Evolutionary conservation across 1,284 basidiomycete genomes (phyloP).

Genomic region (Lentinula novae-zelandiae): DNA sequence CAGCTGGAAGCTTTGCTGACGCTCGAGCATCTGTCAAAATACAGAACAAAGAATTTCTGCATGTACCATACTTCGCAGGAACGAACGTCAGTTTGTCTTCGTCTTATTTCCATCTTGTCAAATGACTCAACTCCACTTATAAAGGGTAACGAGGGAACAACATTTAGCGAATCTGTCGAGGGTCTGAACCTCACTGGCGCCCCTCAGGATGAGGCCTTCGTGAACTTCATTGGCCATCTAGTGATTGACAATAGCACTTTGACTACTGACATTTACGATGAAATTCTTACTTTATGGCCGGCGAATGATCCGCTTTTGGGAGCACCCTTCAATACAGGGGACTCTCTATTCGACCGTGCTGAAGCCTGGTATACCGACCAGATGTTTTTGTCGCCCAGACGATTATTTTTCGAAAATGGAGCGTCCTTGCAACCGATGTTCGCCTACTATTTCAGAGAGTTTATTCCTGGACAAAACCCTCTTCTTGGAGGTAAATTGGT

Average conservation of each 20-base stretch:
- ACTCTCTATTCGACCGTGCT: slow-evolving; percentile 53
- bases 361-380: slow-evolving; percentile 53
- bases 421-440: slow-evolving; percentile 46
- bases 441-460: slow-evolving; percentile 52
- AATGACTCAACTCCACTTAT: neutral
- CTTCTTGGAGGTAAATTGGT: slow-evolving; percentile 35
- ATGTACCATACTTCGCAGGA: slow-evolving; percentile 51
- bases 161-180: slow-evolving; percentile 35
- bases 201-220: slow-evolving; percentile 37
- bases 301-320: slow-evolving; percentile 37
- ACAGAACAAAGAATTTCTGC: slow-evolving; percentile 45
- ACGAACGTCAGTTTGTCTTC: slow-evolving; percentile 40
- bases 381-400: slow-evolving; percentile 48
- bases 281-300: slow-evolving; percentile 39
- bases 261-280: slow-evolving; percentile 32
- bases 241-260: slow-evolving; percentile 49
- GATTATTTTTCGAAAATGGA: slow-evolving; percentile 46
- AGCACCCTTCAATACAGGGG: slow-evolving; percentile 52
- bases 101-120: neutral
- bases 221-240: slow-evolving; percentile 40
- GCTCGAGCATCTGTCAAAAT: slow-evolving; percentile 46
- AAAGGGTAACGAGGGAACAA: slow-evolving; percentile 52
- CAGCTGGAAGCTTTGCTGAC: slow-evolving; percentile 45
- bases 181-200: slow-evolving; percentile 32
- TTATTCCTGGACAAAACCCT: slow-evolving; percentile 46